phyloP scores from a whole-genome alignment of 306 rosid species.

The Pyrus pyrifolia region DNA sequence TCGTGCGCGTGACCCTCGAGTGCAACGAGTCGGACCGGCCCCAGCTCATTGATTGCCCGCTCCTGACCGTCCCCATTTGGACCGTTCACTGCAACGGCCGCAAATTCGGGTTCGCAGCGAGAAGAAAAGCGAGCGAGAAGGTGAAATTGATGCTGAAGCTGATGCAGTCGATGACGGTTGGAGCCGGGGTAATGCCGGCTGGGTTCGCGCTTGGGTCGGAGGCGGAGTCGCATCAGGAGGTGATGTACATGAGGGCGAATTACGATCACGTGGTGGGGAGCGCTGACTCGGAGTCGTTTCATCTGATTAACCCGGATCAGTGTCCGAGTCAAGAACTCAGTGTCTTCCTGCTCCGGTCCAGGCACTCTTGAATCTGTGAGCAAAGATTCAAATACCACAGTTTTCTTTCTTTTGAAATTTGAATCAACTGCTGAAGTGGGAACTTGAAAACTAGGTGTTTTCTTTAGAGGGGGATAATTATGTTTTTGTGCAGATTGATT shows the following conservation, averaged over 20 bases:
- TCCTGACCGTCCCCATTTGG: constrained; percentile 66
- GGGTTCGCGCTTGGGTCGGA: constrained; percentile 31
- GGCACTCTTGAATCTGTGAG: constrained; percentile 15
- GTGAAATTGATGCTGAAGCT: constrained; percentile 50
- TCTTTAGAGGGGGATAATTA: background rate
- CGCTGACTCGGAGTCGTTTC: constrained; percentile 81
- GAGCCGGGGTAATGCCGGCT: constrained; percentile 73
- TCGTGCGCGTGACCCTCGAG: constrained; percentile 79
- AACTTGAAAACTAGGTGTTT: constrained; percentile 12
- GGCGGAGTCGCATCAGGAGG: constrained; percentile 43
- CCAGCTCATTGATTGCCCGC: constrained; percentile 42
- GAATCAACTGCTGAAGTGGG: background rate
- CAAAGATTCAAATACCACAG: background rate
- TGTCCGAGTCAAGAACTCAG: constrained; percentile 85
- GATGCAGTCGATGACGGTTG: constrained; percentile 81
- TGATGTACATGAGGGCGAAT: constrained; percentile 81
- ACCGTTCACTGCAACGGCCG: constrained; percentile 65
- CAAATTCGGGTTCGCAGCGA: constrained; percentile 56
- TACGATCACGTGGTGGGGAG: constrained; percentile 87
- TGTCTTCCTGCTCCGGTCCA: constrained; percentile 80
- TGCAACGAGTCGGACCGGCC: constrained; percentile 21
- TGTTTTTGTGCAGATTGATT: background rate
- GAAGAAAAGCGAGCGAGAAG: constrained; percentile 40
- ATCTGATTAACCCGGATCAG: constrained; percentile 87
- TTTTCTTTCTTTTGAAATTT: background rate